Evolutionary conservation across 805 yeast genomes (phyloP).

Genomic region (Yarrowia sp.): DNA sequence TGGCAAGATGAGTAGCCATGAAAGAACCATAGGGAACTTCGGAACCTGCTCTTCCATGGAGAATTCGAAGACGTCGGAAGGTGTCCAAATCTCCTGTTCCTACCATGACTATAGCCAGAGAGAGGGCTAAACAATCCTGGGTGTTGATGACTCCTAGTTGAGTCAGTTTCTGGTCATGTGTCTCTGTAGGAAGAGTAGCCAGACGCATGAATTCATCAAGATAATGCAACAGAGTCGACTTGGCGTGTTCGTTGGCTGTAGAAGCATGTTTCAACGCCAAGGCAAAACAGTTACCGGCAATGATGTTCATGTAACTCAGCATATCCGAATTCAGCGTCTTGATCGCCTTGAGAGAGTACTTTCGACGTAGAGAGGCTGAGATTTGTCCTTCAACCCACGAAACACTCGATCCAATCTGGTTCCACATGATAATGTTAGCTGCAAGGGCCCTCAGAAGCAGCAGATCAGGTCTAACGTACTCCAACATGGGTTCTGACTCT

Average conservation of each 20-base stretch:
- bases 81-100: conserved; percentile 86
- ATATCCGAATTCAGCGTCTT: conserved; percentile 55
- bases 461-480: conserved; percentile 76
- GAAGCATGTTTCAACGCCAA: conserved; percentile 79
- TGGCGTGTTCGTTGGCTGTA: conserved; percentile 52
- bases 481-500: conserved; percentile 54
- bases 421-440: conserved; percentile 70
- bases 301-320: conserved; percentile 57
- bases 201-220: conserved; percentile 53
- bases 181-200: conserved; percentile 44
- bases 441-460: conserved; percentile 64
- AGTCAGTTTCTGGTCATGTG: conserved; percentile 60
- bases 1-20: conserved; percentile 73
- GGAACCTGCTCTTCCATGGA: conserved; percentile 53
- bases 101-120: conserved; percentile 75
- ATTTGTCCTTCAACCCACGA: conserved; percentile 60
- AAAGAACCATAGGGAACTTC: conserved; percentile 60
- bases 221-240: conserved; percentile 53
- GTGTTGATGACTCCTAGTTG: conserved; percentile 53
- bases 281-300: conserved; percentile 74
- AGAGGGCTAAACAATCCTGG: conserved; percentile 59
- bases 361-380: conserved; percentile 47
- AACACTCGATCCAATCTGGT: conserved; percentile 47
- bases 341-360: conserved; percentile 38
- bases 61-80: conserved; percentile 65